These are phyloP conservation scores for Colletotrichum cuscutae DNA, from an alignment of 2,329 filamentous ascomycete species.

Conservation along the genomic window DNA sequence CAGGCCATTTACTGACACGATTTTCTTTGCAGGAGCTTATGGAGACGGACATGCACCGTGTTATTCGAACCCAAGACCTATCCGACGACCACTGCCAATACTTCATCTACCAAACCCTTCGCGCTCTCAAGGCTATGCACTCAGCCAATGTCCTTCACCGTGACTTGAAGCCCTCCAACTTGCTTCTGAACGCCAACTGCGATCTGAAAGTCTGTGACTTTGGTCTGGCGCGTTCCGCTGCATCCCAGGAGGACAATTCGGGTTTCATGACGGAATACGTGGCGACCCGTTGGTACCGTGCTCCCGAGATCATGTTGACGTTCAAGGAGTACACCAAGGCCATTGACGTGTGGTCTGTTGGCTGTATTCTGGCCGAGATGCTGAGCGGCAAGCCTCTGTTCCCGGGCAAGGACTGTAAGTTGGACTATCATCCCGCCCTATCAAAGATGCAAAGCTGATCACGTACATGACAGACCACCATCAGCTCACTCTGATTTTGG, in stretches of 20 bases:
- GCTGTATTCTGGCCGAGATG: constrained; percentile 98
- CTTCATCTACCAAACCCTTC: constrained; percentile 99
- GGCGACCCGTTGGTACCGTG: constrained; percentile 98
- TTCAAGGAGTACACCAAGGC: constrained; percentile 99
- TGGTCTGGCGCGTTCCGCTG: constrained; percentile 92
- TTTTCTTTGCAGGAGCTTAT: constrained; percentile 79
- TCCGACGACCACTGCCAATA: constrained; percentile 99
- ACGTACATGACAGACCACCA: constrained; percentile 79
- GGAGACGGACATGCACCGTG: constrained; percentile 99
- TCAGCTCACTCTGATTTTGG: constrained; percentile 95
- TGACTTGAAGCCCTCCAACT: constrained; percentile 96
- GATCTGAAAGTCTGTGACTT: constrained; percentile 99
- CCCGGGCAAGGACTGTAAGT: constrained; percentile 95
- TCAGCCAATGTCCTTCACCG: constrained; percentile 97
- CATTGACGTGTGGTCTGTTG: constrained; percentile 99
- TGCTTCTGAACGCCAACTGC: constrained; percentile 97
- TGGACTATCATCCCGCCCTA: background rate
- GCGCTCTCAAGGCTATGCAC: constrained; percentile 98
- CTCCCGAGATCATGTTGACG: constrained; percentile 99
- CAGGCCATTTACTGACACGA: constrained; percentile 32
- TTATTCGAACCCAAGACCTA: constrained; percentile 97
- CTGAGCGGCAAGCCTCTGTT: constrained; percentile 97
- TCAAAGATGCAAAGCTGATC: background rate
- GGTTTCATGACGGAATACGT: constrained; percentile 99
- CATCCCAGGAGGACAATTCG: constrained; percentile 98